Evolutionary conservation across 2,329 filamentous ascomycete genomes (phyloP).

Genomic region (Fusarium ambrosium): DNA sequence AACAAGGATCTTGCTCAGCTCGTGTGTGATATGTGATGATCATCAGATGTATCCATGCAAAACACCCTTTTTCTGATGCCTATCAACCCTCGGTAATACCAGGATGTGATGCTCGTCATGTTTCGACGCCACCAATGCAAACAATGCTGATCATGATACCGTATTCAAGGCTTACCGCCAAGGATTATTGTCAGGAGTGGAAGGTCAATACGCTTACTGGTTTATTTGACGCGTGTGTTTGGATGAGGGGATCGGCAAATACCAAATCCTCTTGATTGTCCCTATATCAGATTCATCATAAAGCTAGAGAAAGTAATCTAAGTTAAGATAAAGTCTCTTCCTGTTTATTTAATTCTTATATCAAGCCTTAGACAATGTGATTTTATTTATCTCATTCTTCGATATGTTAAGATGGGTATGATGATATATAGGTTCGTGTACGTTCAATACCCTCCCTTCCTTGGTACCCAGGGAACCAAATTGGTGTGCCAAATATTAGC

Average conservation of each 20-base stretch:
- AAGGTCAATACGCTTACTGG: no score
- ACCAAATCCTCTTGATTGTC: no score
- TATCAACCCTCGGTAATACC: neutral
- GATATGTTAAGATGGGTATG: neutral
- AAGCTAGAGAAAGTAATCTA: neutral
- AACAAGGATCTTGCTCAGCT: neutral
- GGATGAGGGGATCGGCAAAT: no score
- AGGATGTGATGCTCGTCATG: neutral
- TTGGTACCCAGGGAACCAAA: neutral
- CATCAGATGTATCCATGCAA: neutral
- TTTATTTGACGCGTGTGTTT: no score
- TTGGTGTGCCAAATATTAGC: neutral
- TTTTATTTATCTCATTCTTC: neutral
- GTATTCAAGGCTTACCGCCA: neutral
- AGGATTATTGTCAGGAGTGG: neutral
- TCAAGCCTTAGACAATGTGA: neutral
- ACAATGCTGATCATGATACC: constrained; percentile 2
- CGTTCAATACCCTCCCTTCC: neutral
- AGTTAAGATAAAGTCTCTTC: neutral
- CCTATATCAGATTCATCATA: no score
- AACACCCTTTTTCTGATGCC: neutral
- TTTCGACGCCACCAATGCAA: constrained; percentile 7
- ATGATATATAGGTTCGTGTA: neutral
- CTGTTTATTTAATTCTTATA: neutral
- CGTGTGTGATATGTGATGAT: neutral